Evolutionary conservation across 495 filamentous ascomycete genomes (phyloP).

Genomic region (Xylaria cubensis): DNA sequence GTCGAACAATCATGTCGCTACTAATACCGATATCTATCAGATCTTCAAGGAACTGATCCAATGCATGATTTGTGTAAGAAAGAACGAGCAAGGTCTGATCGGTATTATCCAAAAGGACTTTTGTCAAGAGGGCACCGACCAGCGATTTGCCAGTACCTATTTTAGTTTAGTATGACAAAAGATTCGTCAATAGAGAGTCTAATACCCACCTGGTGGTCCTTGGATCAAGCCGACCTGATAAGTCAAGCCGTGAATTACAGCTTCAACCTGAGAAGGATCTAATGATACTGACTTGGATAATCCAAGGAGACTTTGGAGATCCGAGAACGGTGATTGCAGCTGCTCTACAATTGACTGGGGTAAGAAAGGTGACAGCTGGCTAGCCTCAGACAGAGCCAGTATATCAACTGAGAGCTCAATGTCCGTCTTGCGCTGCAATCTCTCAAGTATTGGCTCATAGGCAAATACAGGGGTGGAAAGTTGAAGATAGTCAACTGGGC

Average conservation of each 20-base stretch:
- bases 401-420: slow-evolving; percentile 38
- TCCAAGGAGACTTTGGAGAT: slow-evolving; percentile 27
- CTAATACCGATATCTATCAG: slow-evolving; percentile 68
- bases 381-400: slow-evolving; percentile 29
- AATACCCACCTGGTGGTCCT: slow-evolving; percentile 71
- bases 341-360: not conserved
- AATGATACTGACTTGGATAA: slow-evolving; percentile 45
- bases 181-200: not conserved
- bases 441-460: slow-evolving; percentile 70
- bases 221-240: slow-evolving; percentile 70
- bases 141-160: slow-evolving; percentile 83
- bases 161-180: slow-evolving; percentile 23
- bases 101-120: slow-evolving; percentile 61
- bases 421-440: slow-evolving; percentile 62
- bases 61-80: slow-evolving; percentile 72
- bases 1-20: slow-evolving; percentile 61
- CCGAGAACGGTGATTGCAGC: slow-evolving; percentile 13
- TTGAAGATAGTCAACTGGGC: slow-evolving; percentile 57
- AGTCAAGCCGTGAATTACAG: slow-evolving; percentile 61
- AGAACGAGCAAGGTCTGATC: slow-evolving; percentile 65
- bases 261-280: slow-evolving; percentile 65
- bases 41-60: slow-evolving; percentile 79
- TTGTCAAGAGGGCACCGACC: slow-evolving; percentile 71
- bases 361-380: slow-evolving; percentile 26
- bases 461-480: slow-evolving; percentile 73